These are phyloP conservation scores for Candida vaughaniae DNA, from an alignment of 805 yeast genomes.

Conservation along the genomic window DNA sequence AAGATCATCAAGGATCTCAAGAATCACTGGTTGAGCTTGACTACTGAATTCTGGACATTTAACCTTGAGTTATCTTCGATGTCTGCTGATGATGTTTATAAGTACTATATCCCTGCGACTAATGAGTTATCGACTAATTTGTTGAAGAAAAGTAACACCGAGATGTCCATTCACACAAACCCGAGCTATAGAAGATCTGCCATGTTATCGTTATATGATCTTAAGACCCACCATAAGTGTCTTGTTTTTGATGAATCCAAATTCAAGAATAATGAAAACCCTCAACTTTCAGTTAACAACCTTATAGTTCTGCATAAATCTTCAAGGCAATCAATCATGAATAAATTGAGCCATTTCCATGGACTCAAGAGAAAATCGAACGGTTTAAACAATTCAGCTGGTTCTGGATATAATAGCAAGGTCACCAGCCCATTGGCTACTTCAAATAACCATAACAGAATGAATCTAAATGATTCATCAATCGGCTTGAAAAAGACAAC, in stretches of 20 bases:
- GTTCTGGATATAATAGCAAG: constrained; percentile 7
- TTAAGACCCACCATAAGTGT: constrained; percentile 32
- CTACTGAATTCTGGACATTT: constrained; percentile 32
- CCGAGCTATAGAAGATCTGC: constrained; percentile 46
- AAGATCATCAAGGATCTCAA: constrained; percentile 40
- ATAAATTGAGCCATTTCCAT: constrained; percentile 11
- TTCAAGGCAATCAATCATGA: constrained; percentile 20
- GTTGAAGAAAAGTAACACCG: constrained; percentile 33
- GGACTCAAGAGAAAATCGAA: neutral
- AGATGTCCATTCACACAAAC: constrained; percentile 40
- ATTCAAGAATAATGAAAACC: constrained; percentile 23
- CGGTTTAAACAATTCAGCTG: constrained; percentile 4
- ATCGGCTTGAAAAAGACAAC: constrained; percentile 30
- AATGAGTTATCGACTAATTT: constrained; percentile 23
- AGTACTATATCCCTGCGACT: constrained; percentile 25
- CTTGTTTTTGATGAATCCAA: constrained; percentile 26
- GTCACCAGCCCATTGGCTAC: constrained; percentile 6
- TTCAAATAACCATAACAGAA: constrained; percentile 22
- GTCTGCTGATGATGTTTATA: constrained; percentile 6
- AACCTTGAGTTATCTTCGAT: constrained; percentile 16
- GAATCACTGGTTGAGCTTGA: constrained; percentile 37
- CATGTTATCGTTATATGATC: constrained; percentile 44
- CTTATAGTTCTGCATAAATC: constrained; percentile 39
- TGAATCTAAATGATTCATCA: constrained; percentile 41
- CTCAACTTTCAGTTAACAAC: constrained; percentile 38